Evolutionary conservation across 805 yeast species (phyloP), one percentile per base, ranked within the genome.

Genomic region (Cyberlindnera amylophila): DNA sequence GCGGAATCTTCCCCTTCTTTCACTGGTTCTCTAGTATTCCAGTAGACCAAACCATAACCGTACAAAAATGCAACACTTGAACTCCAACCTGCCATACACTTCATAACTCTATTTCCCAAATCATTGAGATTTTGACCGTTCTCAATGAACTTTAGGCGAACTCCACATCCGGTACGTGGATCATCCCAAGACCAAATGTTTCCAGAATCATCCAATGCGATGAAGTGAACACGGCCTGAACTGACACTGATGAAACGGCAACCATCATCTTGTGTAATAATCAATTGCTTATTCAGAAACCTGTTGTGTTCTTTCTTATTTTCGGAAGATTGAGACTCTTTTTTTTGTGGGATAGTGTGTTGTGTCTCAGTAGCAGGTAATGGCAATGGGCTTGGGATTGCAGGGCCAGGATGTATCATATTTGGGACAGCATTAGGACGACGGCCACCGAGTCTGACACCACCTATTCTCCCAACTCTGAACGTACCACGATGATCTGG

Each of bases 31-130:
- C 74, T 59, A 50, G 54, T 40, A 33, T 65, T 67, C 90, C 90
- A 82, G 14, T 75, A 68, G 0, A 81, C 69, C 19, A 85, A 57
- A 0, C 90, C 88, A 36, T 71, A 63, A 6, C 63, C 62, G 15
- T 64, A 64, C 3, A 79, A 61, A 36, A 70, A 65, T 16, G 76
- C 75, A 32, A 77, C 75, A 39, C 77, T 74, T 13, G 72, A 59
- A 44, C 74, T 71, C 91, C 91, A 84, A 0, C 91, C 93, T 14
- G 86, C 81, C 11, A 70, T 67, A 9, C 79, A 70, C 48, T 72
- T 74, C 21, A 67, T 42, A 10, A 75, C 67, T 10, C 68, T 66
- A 26, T 62, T 55, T 1, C 53, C 48, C 3, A 51, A 45, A 4
- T 33, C 29, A 0, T 64, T 62, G 41, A 79, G 15, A 38, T 54